A percentile compares a stretch with the other conserved stretches of the same genome.
Evolutionary conservation across 1,284 basidiomycete species (phyloP).

Genomic region (Ganoderma boninense): DNA sequence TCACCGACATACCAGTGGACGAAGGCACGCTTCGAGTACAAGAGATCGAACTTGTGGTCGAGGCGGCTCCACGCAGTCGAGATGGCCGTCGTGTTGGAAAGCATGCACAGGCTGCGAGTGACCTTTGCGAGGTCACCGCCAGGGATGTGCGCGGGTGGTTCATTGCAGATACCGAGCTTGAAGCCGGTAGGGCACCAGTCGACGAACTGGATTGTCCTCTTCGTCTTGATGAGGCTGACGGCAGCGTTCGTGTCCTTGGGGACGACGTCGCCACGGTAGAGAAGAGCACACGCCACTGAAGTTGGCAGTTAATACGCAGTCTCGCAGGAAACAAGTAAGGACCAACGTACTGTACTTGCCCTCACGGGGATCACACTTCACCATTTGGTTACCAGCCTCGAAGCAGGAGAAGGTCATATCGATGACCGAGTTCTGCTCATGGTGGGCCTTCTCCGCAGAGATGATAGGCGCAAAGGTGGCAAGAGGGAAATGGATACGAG

Average conservation of each 20-base stretch:
- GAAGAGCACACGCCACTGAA: conserved; percentile 76
- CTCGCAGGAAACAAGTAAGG: neutral
- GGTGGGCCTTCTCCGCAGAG: conserved; percentile 81
- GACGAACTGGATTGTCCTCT: conserved; percentile 83
- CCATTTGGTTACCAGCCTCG: conserved; percentile 95
- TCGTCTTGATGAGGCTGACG: conserved; percentile 87
- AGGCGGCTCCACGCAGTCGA: conserved; percentile 89
- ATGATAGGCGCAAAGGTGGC: conserved; percentile 93
- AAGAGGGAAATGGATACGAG: conserved; percentile 93
- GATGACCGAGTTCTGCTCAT: conserved; percentile 93
- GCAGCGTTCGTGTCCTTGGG: conserved; percentile 92
- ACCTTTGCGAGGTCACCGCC: conserved; percentile 91
- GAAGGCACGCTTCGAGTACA: conserved; percentile 93
- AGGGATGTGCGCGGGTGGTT: conserved; percentile 85
- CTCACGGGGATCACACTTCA: conserved; percentile 81
- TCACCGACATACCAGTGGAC: conserved; percentile 97
- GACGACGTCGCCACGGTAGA: conserved; percentile 89
- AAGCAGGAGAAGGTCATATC: conserved; percentile 97
- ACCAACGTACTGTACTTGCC: conserved; percentile 82
- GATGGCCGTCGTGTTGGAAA: conserved; percentile 89
- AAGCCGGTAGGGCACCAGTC: conserved; percentile 93
- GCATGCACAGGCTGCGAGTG: conserved; percentile 89
- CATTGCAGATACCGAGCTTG: conserved; percentile 94
- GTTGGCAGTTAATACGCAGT: conserved; percentile 22
- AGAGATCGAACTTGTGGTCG: conserved; percentile 98